Percentiles rank a stretch among this genome's conserved stretches.
Evolutionary conservation across 495 filamentous ascomycete species (phyloP).

Genomic region (Xylaria intraflava): DNA sequence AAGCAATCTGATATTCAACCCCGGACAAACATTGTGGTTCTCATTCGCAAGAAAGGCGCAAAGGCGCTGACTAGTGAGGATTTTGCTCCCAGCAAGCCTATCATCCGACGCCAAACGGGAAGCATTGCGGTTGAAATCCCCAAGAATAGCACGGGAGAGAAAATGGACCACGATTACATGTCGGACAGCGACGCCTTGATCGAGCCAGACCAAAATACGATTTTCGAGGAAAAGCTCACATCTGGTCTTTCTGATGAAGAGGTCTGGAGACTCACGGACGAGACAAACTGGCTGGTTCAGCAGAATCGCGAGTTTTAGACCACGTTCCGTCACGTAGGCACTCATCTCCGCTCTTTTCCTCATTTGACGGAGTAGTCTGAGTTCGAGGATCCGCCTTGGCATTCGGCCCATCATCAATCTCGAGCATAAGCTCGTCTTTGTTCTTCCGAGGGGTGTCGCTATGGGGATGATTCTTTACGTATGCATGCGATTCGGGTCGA

Average conservation of each 20-base stretch:
- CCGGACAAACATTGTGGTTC: too few species aligned
- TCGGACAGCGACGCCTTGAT: neutral
- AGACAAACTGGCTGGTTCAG: constrained; percentile 13
- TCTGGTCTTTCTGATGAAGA: constrained; percentile 9
- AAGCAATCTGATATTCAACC: too few species aligned
- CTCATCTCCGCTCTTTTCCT: neutral
- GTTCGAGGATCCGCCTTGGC: neutral
- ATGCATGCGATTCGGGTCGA: neutral
- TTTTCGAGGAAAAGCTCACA: neutral
- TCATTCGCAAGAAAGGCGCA: too few species aligned
- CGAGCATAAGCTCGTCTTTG: neutral
- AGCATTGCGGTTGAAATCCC: neutral
- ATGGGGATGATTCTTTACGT: neutral
- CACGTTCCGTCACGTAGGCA: neutral
- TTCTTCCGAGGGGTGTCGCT: neutral
- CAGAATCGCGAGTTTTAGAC: constrained; percentile 9
- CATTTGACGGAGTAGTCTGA: neutral
- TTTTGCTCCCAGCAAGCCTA: too few species aligned
- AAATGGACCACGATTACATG: neutral
- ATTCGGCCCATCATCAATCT: neutral
- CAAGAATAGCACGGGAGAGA: neutral
- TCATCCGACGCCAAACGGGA: neutral
- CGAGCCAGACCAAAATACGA: neutral
- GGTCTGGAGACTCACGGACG: constrained; percentile 12
- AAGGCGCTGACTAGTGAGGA: too few species aligned